These are phyloP conservation scores for Salix caprea DNA, from an alignment of 345 rosid genomes.

Conservation along the genomic window DNA sequence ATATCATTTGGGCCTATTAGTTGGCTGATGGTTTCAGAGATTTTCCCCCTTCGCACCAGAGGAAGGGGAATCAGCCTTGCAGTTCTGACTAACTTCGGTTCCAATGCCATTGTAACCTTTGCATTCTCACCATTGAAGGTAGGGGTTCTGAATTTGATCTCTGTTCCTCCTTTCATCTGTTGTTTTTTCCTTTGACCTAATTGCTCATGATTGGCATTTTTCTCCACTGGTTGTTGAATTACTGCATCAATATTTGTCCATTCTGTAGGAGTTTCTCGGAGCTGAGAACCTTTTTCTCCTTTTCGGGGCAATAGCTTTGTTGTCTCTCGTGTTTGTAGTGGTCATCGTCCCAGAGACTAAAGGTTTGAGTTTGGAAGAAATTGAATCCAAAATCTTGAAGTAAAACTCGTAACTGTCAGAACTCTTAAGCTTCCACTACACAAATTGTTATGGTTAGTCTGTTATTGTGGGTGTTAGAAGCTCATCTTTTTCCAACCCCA, in stretches of 20 bases:
- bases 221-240: neutral
- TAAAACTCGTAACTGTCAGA: conserved; percentile 9
- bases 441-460: neutral
- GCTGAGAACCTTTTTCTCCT: conserved; percentile 85
- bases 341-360: conserved; percentile 83
- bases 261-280: conserved; percentile 75
- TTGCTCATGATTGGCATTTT: neutral
- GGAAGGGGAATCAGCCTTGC: conserved; percentile 36
- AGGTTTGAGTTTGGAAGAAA: conserved; percentile 94
- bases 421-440: neutral
- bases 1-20: conserved; percentile 35
- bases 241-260: conserved; percentile 6
- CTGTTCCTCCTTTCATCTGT: neutral
- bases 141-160: neutral
- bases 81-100: conserved; percentile 35
- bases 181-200: neutral
- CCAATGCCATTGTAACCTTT: conserved; percentile 33
- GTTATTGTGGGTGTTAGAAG: neutral
- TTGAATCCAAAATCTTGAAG: conserved; percentile 75
- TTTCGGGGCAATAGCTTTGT: conserved; percentile 71
- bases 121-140: conserved; percentile 34
- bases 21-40: conserved; percentile 37
- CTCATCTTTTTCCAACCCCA: neutral
- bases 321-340: conserved; percentile 54
- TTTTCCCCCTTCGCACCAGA: conserved; percentile 30